Conservation (phyloP, 1,284 basidiomycete species). For the Leucoagaricus sp. region DNA sequence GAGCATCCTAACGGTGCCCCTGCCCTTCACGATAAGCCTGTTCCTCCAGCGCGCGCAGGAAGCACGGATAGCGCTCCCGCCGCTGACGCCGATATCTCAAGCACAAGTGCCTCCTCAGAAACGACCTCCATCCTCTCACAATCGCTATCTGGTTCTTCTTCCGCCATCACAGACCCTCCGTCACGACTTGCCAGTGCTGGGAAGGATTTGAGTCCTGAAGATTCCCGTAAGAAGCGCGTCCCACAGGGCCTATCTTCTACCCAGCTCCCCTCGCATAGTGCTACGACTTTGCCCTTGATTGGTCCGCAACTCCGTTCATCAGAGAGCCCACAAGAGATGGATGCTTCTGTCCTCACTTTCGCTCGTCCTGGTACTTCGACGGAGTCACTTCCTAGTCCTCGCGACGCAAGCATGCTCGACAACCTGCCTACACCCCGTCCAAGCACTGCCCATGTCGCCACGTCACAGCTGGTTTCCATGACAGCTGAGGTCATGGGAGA, state of each 20-base stretch:
- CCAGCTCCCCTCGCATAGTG: constrained; percentile 12
- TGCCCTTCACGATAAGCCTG: constrained; percentile 24
- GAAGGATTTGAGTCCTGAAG: constrained; percentile 16
- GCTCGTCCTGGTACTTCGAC: constrained; percentile 71
- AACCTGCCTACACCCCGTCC: constrained; percentile 25
- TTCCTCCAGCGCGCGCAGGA: constrained; percentile 31
- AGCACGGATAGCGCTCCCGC: constrained; percentile 26
- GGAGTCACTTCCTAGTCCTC: constrained; percentile 55
- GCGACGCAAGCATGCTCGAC: constrained; percentile 21
- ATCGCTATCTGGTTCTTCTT: constrained; percentile 40
- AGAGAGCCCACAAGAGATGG: constrained; percentile 45
- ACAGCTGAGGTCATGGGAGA: constrained; percentile 13
- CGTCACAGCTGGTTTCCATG: constrained; percentile 14
- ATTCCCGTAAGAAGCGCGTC: constrained; percentile 20
- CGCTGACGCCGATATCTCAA: constrained; percentile 29
- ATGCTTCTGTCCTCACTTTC: constrained; percentile 69
- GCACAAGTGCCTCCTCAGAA: constrained; percentile 41
- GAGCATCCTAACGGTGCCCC: constrained; percentile 33
- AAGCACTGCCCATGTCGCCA: constrained; percentile 9
- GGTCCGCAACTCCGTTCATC: constrained; percentile 20
- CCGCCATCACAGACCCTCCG: constrained; percentile 46
- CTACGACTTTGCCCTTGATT: constrained; percentile 15
- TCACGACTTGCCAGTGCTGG: constrained; percentile 38
- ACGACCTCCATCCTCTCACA: constrained; percentile 43
- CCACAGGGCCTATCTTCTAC: constrained; percentile 7